phyloP scores from a whole-genome alignment of 306 rosid genomes.

The Pyrus communis region DNA sequence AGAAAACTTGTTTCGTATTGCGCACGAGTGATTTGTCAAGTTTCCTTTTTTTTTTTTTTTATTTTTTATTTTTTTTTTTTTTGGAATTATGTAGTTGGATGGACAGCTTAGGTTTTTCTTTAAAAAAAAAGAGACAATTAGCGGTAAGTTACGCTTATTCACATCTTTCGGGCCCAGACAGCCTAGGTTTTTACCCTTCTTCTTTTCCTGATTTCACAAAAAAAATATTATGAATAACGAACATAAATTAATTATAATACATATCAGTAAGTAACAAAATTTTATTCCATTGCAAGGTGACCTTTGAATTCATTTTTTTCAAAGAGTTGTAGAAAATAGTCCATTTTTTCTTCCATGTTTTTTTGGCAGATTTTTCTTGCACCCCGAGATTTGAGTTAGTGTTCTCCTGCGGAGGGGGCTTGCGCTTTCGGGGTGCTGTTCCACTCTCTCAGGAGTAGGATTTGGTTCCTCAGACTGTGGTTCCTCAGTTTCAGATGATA shows the following conservation, averaged over 20 bases:
- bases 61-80: no score
- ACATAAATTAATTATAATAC: not conserved
- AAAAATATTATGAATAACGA: no score
- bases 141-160: no score
- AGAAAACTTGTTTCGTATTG: no score
- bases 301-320: conserved; percentile 41
- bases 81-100: no score
- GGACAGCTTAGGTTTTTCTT: no score
- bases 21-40: no score
- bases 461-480: not conserved
- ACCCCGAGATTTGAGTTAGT: not conserved
- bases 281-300: not conserved
- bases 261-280: not conserved
- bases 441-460: not conserved
- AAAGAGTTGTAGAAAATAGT: conserved; percentile 26
- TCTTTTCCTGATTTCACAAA: no score
- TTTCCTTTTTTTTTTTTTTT: no score
- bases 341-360: conserved; percentile 37
- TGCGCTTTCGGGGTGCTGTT: not conserved
- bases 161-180: no score
- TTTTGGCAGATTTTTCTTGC: conserved; percentile 21
- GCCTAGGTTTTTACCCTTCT: no score
- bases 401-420: not conserved
- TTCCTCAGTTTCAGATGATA: not conserved
- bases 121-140: no score